Percentiles rank a stretch among this genome's conserved stretches.
These are phyloP conservation scores for Puccinellia tenuiflora DNA, from an alignment of 176 grass and related monocot species.

Conservation along the genomic window DNA sequence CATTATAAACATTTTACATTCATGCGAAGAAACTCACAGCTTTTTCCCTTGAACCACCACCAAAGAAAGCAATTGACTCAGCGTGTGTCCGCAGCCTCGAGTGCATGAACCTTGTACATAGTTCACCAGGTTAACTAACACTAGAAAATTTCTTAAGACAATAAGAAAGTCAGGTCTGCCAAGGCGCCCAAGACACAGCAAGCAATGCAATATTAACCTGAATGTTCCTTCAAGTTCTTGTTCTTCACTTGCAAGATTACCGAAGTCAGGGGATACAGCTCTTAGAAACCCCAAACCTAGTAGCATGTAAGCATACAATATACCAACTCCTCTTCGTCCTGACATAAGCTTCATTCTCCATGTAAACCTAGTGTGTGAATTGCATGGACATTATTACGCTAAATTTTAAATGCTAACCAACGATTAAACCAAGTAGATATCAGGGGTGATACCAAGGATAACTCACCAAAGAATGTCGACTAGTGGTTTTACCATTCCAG, in stretches of 20 bases:
- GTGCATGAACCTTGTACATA: slow-evolving; percentile 81
- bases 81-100: slow-evolving; percentile 89
- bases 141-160: slow-evolving; percentile 4
- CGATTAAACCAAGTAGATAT: slow-evolving; percentile 6
- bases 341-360: slow-evolving; percentile 99
- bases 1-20: background rate
- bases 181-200: background rate
- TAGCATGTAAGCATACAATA: slow-evolving; percentile 96
- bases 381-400: slow-evolving; percentile 4
- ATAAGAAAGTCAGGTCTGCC: background rate
- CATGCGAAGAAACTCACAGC: slow-evolving; percentile 50
- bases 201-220: slow-evolving; percentile 44
- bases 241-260: slow-evolving; percentile 83
- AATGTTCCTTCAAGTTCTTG: slow-evolving; percentile 98
- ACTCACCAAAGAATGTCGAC: slow-evolving; percentile 97
- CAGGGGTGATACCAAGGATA: slow-evolving; percentile 9
- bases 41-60: slow-evolving; percentile 94
- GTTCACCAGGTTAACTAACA: slow-evolving; percentile 29
- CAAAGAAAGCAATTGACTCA: slow-evolving; percentile 99
- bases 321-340: slow-evolving; percentile 88
- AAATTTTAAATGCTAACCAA: slow-evolving; percentile 7
- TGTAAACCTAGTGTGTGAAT: slow-evolving; percentile 80
- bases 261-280: slow-evolving; percentile 85
- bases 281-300: slow-evolving; percentile 94
- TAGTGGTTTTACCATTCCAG: slow-evolving; percentile 95